Conservation (phyloP, 169 alveolate species). For the Plasmodium inui region DNA sequence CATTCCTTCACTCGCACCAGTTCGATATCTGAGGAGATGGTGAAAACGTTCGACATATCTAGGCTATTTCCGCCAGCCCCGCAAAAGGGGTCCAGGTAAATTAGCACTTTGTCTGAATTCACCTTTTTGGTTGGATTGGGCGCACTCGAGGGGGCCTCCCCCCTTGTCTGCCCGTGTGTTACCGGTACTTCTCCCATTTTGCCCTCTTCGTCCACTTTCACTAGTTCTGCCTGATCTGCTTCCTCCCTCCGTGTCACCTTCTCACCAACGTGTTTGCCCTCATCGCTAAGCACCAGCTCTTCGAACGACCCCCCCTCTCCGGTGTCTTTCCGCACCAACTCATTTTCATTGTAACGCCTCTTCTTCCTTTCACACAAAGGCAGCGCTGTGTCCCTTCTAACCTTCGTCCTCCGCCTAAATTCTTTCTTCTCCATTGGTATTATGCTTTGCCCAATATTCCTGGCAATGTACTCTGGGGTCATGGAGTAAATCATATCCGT, state of each 20-base stretch:
- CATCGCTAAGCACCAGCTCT: neutral
- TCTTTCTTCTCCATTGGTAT: neutral
- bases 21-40: conserved; percentile 36
- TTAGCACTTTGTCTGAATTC: conserved; percentile 14
- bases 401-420: neutral
- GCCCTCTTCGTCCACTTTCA: neutral
- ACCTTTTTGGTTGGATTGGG: neutral
- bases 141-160: neutral
- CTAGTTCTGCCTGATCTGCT: neutral
- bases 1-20: conserved; percentile 29
- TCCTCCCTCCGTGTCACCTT: neutral
- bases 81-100: conserved; percentile 50
- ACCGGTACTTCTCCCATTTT: neutral
- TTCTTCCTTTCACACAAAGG: neutral
- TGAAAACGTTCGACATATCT: conserved; percentile 7
- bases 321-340: neutral
- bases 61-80: conserved; percentile 68
- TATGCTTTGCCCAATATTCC: conserved; percentile 16
- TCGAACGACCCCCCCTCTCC: neutral
- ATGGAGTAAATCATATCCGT: conserved; percentile 63
- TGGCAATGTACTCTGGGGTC: conserved; percentile 55
- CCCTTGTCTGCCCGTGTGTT: too few species aligned
- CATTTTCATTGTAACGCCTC: neutral
- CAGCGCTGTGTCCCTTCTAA: neutral
- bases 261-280: neutral